Conservation (phyloP, 1,284 basidiomycete species). For the Agaricales sp. region DNA sequence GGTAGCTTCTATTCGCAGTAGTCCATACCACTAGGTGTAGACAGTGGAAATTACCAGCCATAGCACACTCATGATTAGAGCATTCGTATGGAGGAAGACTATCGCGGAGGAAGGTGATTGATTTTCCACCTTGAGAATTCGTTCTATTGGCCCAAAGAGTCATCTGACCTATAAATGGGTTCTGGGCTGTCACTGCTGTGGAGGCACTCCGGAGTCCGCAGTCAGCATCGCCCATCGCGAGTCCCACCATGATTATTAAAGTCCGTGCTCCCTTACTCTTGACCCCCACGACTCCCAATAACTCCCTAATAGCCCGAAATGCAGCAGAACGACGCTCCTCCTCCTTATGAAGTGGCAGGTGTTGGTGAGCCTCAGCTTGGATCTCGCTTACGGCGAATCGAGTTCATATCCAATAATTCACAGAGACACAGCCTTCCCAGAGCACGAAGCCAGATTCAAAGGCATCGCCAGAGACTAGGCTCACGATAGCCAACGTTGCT, state of each 20-base stretch:
- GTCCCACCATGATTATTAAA: neutral
- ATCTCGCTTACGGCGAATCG: neutral
- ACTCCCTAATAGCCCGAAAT: neutral
- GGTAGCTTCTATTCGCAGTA: too few species aligned
- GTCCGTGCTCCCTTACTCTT: neutral
- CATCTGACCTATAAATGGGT: too few species aligned
- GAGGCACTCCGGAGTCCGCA: neutral
- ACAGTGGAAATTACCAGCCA: too few species aligned
- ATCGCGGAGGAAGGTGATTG: too few species aligned
- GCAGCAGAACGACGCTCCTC: conserved; percentile 13
- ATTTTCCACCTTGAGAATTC: too few species aligned
- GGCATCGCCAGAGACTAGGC: conserved; percentile 14
- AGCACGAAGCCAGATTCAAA: neutral
- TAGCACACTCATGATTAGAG: too few species aligned
- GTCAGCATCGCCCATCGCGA: neutral
- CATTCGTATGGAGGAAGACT: too few species aligned
- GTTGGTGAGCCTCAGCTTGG: conserved; percentile 13
- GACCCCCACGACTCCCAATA: neutral
- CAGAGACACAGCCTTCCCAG: neutral
- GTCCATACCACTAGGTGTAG: neutral
- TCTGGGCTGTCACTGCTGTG: neutral
- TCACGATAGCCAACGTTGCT: conserved; percentile 9
- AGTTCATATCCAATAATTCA: neutral
- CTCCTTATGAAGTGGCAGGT: conserved; percentile 23
- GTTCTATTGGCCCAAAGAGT: too few species aligned